Evolutionary conservation across 495 filamentous ascomycete species (phyloP), one percentile per base, ranked within the genome.

Genomic region (Choiromyces venosus): DNA sequence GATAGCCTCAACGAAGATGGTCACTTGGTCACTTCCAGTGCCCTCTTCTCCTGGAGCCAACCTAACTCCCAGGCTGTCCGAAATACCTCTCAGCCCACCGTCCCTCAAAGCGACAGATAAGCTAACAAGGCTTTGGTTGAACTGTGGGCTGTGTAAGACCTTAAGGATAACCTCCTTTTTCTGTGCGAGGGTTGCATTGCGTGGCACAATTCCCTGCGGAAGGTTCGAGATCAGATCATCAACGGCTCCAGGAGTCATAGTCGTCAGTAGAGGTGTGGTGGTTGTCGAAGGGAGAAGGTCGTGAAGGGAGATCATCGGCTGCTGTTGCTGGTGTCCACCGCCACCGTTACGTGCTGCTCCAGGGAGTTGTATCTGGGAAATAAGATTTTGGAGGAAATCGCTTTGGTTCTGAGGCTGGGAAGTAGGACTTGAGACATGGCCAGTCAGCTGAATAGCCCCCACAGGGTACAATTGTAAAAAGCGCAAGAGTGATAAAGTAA

Each of bases 121-220:
- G 77, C 91, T 93, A 0, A 89, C 87, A 42, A 96, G 82, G 77
- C 92, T 94, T 81, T 99, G 95, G 69, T 86, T 86, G 79, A 99
- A 93, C 77, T 98, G 95, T 40, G 95, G 95, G 75, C 91, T 93
- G 69, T 91, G 89, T n/a, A 98, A 84, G 21, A 97, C 93, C 76
- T 89, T 90, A 82, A 88, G 88, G 33, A 99, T 81, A 4, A 97
- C 89, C 8, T 89, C 87, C 78, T 89, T 91, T 86, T 97, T 97
- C 82, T 97, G 90, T 9, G 85, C 85, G 12, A 89, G 80, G 69
- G 88, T 91, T 1, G 80, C 74, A 74, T 72, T 38, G 44, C 38
- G 40, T 37, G 80, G 80, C 21, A 81, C 42, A 37, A 92, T 79
- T n/a, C 84, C 83, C 7, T 89, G 87, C 9, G 95, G 96, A 16